A percentile compares a stretch with the other conserved stretches of the same genome.
Evolutionary conservation across 495 filamentous ascomycete genomes (phyloP).

Genomic region (Aspergillus cristatus): DNA sequence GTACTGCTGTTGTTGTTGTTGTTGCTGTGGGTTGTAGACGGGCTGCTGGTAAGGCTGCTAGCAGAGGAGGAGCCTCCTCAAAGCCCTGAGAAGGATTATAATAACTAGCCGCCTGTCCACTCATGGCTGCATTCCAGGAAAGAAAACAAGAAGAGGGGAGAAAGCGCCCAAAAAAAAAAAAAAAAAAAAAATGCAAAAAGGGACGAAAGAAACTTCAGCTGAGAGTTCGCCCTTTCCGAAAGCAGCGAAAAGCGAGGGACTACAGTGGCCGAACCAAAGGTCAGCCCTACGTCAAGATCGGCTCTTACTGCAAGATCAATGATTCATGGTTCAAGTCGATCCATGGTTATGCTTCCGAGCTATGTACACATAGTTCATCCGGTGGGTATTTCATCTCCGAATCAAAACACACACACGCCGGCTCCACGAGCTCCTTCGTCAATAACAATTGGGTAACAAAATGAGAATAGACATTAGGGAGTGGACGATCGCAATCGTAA

Average conservation of each 20-base stretch:
- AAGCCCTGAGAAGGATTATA: constrained; percentile 26
- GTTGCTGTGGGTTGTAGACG: constrained; percentile 8
- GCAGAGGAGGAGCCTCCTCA: constrained; percentile 14
- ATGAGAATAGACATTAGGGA: constrained; percentile 20
- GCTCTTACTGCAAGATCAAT: no score
- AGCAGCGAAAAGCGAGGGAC: no score
- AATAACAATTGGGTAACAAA: no score
- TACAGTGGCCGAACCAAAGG: no score
- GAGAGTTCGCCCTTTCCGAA: no score
- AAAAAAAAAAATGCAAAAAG: constrained; percentile 1
- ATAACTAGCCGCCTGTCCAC: constrained; percentile 34
- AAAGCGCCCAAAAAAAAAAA: neutral
- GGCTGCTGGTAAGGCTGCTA: constrained; percentile 10
- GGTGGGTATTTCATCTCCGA: no score
- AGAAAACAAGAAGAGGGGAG: constrained; percentile 1
- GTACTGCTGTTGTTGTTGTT: constrained; percentile 12
- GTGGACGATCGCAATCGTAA: neutral
- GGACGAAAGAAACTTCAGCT: neutral
- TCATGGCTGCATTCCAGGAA: constrained; percentile 23
- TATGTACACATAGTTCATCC: no score
- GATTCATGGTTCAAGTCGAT: no score
- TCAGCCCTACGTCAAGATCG: no score
- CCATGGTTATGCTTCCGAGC: no score
- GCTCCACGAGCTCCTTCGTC: no score
- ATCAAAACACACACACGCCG: no score